Conservation (phyloP, 1,284 basidiomycete genomes). For the Chalciporus sp. region DNA sequence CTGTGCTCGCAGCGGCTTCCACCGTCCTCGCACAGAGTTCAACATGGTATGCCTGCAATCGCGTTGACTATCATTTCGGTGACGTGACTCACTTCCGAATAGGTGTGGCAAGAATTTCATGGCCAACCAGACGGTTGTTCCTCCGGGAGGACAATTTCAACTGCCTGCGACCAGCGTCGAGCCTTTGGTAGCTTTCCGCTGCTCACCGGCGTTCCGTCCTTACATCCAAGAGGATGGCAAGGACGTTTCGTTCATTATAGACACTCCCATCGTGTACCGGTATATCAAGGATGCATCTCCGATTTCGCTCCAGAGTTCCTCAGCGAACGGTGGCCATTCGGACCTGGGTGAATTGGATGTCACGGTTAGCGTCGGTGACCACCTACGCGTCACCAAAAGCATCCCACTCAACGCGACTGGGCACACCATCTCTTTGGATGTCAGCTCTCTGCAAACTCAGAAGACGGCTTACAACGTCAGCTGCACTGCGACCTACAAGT, state of each 20-base stretch:
- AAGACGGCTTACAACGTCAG: slow-evolving; percentile 22
- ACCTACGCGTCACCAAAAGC: slow-evolving; percentile 40
- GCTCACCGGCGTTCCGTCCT: slow-evolving; percentile 66
- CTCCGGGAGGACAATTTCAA: slow-evolving; percentile 64
- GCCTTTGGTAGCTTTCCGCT: slow-evolving; percentile 68
- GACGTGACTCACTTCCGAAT: not conserved
- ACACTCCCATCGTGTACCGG: slow-evolving; percentile 55
- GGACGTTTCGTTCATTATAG: slow-evolving; percentile 51
- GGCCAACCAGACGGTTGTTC: slow-evolving; percentile 48
- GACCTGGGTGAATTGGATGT: slow-evolving; percentile 36
- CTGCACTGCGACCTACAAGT: slow-evolving; percentile 27
- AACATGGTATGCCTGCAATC: slow-evolving; percentile 25
- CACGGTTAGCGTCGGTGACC: slow-evolving; percentile 45
- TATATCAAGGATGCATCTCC: slow-evolving; percentile 50
- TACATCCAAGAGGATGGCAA: slow-evolving; percentile 60
- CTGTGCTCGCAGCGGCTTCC: slow-evolving; percentile 4
- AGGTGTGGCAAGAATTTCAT: slow-evolving; percentile 75
- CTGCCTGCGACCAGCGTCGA: slow-evolving; percentile 46
- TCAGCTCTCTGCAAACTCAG: slow-evolving; percentile 19
- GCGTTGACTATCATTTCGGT: not conserved
- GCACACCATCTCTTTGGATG: slow-evolving; percentile 21
- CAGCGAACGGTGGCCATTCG: not conserved
- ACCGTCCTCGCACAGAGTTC: slow-evolving; percentile 18
- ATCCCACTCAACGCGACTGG: slow-evolving; percentile 56
- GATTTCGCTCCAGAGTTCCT: slow-evolving; percentile 39